Evolutionary conservation across 2,329 filamentous ascomycete species (phyloP).

Genomic region (Elsinoe arachidis): DNA sequence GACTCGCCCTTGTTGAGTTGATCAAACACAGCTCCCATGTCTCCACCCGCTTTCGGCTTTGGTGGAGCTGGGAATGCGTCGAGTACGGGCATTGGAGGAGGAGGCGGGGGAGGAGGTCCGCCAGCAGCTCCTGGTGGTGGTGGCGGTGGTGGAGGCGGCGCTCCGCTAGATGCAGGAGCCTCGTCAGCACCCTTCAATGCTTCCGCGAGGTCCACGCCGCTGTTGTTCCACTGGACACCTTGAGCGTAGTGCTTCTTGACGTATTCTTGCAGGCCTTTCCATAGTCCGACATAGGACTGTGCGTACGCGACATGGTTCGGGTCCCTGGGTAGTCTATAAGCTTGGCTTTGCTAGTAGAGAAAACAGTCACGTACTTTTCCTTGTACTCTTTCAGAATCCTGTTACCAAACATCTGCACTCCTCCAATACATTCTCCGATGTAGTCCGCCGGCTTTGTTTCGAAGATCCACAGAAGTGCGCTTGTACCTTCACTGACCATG

Average conservation of each 20-base stretch:
- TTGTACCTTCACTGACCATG: conserved; percentile 82
- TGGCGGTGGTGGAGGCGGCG: conserved; percentile 43
- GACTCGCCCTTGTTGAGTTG: conserved; percentile 80
- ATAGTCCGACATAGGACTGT: conserved; percentile 83
- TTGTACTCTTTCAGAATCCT: conserved; percentile 86
- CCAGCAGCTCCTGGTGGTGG: conserved; percentile 47
- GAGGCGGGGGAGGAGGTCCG: conserved; percentile 56
- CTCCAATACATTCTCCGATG: conserved; percentile 71
- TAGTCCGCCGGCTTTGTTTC: conserved; percentile 77
- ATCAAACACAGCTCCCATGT: conserved; percentile 81
- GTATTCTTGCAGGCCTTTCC: conserved; percentile 74
- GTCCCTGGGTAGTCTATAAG: conserved; percentile 36
- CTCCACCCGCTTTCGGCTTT: conserved; percentile 39
- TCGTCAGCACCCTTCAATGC: conserved; percentile 50
- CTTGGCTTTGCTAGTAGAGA: background rate
- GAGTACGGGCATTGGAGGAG: conserved; percentile 46
- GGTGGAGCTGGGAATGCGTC: conserved; percentile 52
- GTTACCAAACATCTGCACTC: conserved; percentile 91
- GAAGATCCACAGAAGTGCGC: conserved; percentile 80
- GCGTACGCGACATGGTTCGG: conserved; percentile 78
- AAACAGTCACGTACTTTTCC: conserved; percentile 52
- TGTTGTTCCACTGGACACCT: conserved; percentile 81
- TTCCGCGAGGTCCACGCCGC: conserved; percentile 63
- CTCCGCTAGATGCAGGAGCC: conserved; percentile 30
- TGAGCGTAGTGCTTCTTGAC: conserved; percentile 72